Evolutionary conservation across 257 asterid genomes (phyloP), one percentile per base, ranked within the genome.

Genomic region (Osmanthus fragrans): DNA sequence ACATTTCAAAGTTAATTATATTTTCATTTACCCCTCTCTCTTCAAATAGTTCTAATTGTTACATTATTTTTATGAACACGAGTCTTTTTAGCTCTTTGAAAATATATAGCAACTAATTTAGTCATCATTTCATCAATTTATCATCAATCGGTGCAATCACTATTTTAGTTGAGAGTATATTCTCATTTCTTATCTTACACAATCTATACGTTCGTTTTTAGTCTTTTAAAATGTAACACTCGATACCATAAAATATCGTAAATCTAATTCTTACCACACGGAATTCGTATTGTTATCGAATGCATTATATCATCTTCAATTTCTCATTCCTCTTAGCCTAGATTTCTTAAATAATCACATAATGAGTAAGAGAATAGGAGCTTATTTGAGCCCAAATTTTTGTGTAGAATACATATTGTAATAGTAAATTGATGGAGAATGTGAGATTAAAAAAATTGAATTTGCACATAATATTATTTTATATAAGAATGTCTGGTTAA

Each of bases 321-420:
- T 16, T 51, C 63, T 51, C 25, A 51, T 1, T 45, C 19, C 54
- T 13, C 6, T 12, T 45, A 13, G 6, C 54, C 19, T 45, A 13
- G 19, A 45, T 45, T 45, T 45, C 4, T 40, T 40, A 40, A 40
- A 13, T 19, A 42, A 71, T 77, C 77, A 79, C 58, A 49, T 30
- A 65, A 69, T 37, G 39, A 23, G 3, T 16, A 1, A 29, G 64
- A 67, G n/a, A 5, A 33, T 42, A 32, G 3, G 34, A 32, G 32
- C 0, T 1, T 32, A 5, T 32, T 2, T 3, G 34, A 3, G 34
- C 34, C 34, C 34, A 1, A 25, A 25, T 32, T 32, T 32, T 32
- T 32, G 34, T 3, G 4, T 3, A 32, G 4, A 32, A 32, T 32
- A 32, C 34, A 32, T 32, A 19, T 32, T 32, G 34, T 32, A 32